phyloP scores from a whole-genome alignment of 768 basidiomycete genomes.

The Daedaleopsis nitida region DNA sequence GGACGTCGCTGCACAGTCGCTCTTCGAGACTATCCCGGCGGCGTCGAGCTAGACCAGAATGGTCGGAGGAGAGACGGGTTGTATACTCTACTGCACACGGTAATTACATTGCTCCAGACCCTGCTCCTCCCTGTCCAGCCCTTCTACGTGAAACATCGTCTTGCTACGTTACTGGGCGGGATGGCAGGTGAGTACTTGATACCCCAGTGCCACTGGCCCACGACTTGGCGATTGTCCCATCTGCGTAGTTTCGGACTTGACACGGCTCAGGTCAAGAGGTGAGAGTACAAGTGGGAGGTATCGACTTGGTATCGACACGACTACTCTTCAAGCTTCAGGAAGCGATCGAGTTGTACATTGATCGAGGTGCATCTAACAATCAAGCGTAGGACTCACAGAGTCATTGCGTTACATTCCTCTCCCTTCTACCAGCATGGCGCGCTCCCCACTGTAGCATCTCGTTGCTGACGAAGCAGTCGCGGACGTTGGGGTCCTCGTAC shows the following conservation, averaged over 20 bases:
- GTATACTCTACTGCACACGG: not conserved
- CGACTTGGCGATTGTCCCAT: not conserved
- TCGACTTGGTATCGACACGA: too few relatives aligned
- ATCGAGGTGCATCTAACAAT: too few relatives aligned
- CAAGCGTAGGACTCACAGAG: too few relatives aligned
- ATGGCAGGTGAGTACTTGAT: not conserved
- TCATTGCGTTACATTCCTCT: not conserved
- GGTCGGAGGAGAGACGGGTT: not conserved
- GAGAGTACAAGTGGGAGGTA: too few relatives aligned
- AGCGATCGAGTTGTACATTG: too few relatives aligned
- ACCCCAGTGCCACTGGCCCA: not conserved
- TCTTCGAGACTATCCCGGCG: constrained; percentile 24
- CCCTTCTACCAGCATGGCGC: constrained; percentile 22
- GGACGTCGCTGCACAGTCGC: constrained; percentile 21
- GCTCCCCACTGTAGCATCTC: constrained; percentile 71
- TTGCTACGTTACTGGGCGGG: too few relatives aligned
- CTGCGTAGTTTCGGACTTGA: too few relatives aligned
- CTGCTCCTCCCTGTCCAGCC: not conserved
- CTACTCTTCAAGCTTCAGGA: too few relatives aligned
- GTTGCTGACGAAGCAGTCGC: constrained; percentile 72
- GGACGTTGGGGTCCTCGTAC: constrained; percentile 67
- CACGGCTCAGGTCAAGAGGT: too few relatives aligned
- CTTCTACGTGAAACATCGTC: too few relatives aligned
- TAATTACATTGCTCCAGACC: constrained; percentile 2
- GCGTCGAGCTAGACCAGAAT: not conserved